A percentile compares a stretch with the other conserved stretches of the same genome.
Evolutionary conservation across 139 green algal genomes (phyloP).

Genomic region (Pseudopediastrum boryanum): DNA sequence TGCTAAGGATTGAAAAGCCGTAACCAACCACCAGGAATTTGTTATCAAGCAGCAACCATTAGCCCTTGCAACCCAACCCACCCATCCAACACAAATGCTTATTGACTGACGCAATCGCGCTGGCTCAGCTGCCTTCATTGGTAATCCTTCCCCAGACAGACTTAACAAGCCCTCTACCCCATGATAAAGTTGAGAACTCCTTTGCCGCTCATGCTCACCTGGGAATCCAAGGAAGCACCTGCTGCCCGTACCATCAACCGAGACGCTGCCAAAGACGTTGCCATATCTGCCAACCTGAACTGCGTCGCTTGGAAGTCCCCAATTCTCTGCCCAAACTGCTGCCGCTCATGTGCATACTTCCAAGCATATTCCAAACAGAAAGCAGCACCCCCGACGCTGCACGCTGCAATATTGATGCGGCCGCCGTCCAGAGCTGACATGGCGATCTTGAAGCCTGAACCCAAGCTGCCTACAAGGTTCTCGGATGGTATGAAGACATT

Average conservation of each 20-base stretch:
- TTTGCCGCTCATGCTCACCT: neutral
- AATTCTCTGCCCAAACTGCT: slow-evolving; percentile 71
- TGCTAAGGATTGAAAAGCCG: too few relatives aligned
- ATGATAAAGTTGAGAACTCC: too few relatives aligned
- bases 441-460: slow-evolving; percentile 82
- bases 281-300: slow-evolving; percentile 87
- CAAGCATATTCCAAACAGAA: slow-evolving; percentile 71
- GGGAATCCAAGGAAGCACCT: slow-evolving; percentile 63
- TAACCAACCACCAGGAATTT: too few relatives aligned
- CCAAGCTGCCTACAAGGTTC: slow-evolving; percentile 64
- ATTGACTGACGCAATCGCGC: too few relatives aligned
- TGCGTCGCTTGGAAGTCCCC: slow-evolving; percentile 49
- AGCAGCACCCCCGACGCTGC: slow-evolving; percentile 77
- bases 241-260: slow-evolving; percentile 70
- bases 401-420: slow-evolving; percentile 85
- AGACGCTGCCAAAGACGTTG: slow-evolving; percentile 68
- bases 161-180: too few relatives aligned
- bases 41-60: too few relatives aligned
- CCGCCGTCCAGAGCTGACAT: slow-evolving; percentile 82
- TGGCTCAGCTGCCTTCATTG: too few relatives aligned
- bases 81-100: too few relatives aligned
- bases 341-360: slow-evolving; percentile 53
- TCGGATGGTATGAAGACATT: slow-evolving; percentile 58
- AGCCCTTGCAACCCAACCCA: too few relatives aligned
- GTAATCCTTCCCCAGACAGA: too few relatives aligned